Evolutionary conservation across 257 asterid species (phyloP), one percentile per base, ranked within the genome.

Genomic region (Catharanthus roseus): DNA sequence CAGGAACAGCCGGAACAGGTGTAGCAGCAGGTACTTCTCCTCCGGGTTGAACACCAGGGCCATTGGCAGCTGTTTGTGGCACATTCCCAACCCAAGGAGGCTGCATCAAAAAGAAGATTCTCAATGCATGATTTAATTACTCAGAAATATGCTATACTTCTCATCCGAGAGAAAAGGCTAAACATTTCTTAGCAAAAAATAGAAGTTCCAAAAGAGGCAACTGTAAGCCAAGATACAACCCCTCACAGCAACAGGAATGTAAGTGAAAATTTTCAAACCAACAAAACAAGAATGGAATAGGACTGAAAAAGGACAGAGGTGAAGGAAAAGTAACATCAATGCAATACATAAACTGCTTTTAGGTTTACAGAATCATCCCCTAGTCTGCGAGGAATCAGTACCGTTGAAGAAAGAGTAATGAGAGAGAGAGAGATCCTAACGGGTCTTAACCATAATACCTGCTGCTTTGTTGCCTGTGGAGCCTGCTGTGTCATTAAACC

Each of bases 31-130:
- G 75, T 68, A 45, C 76, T 77, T 78, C 92, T 75, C 83, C 79
- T 15, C 81, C 78, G 28, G 85, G 73, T 75, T 74, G 88, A 73
- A 60, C 69, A 58, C 79, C 77, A 60, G 83, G 65, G 65, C 81
- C 64, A 74, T 53, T 81, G 67, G 77, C 73, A 60, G 69, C 80
- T 15, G 86, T 63, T 76, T 85, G 93, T 57, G 88, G 80, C 42
- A 72, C 69, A 29, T 72, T 64, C 54, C 89, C 95, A 72, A 85
- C 71, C 98, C 96, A 88, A 67, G 84, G 81, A 81, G 90, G 68
- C 97, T 87, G 80, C 61, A 78, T 12, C 10, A 26, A 29, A 28
- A 65, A 70, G 28, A 70, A 78, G 26, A 23, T 67, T 41, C 23
- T 38, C 65, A 63, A 26, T 41, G 28, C 51, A 66, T 34, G 47